Evolutionary conservation across 1,139 yeast species (phyloP).

Genomic region (Pichia terricola): DNA sequence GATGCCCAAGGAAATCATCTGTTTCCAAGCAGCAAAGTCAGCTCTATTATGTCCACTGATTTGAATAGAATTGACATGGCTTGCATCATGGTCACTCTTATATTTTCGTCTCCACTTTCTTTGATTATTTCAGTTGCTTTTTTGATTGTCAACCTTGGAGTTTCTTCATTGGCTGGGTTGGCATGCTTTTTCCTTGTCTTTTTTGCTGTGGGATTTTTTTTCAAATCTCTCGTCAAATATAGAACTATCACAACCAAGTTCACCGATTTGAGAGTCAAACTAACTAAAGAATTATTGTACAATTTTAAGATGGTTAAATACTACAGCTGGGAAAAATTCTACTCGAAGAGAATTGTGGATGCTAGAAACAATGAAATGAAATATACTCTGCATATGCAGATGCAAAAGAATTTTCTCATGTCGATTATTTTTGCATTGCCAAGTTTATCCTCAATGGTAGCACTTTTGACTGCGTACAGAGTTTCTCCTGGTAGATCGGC

Average conservation of each 20-base stretch:
- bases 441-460: constrained; percentile 37
- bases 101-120: constrained; percentile 35
- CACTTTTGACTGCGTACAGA: constrained; percentile 62
- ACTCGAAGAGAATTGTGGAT: constrained; percentile 30
- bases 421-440: constrained; percentile 38
- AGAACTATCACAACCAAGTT: constrained; percentile 38
- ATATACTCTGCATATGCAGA: constrained; percentile 32
- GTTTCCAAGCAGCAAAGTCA: constrained; percentile 27
- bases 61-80: constrained; percentile 71
- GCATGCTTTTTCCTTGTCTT: constrained; percentile 38
- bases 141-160: constrained; percentile 62
- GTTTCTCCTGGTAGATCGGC: constrained; percentile 42
- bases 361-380: constrained; percentile 34
- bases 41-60: constrained; percentile 64
- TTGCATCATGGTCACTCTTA: constrained; percentile 45
- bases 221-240: constrained; percentile 33
- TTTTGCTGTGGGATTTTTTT: constrained; percentile 24
- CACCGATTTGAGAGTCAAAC: constrained; percentile 35
- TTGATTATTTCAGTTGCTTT: constrained; percentile 49
- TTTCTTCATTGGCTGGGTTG: constrained; percentile 58
- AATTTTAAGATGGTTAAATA: constrained; percentile 39
- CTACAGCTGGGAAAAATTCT: constrained; percentile 44
- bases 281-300: constrained; percentile 36
- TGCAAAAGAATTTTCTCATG: constrained; percentile 31
- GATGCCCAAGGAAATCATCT: background rate